Evolutionary conservation across 1,284 basidiomycete species (phyloP).

Genomic region (Ceratobasidium sp.): DNA sequence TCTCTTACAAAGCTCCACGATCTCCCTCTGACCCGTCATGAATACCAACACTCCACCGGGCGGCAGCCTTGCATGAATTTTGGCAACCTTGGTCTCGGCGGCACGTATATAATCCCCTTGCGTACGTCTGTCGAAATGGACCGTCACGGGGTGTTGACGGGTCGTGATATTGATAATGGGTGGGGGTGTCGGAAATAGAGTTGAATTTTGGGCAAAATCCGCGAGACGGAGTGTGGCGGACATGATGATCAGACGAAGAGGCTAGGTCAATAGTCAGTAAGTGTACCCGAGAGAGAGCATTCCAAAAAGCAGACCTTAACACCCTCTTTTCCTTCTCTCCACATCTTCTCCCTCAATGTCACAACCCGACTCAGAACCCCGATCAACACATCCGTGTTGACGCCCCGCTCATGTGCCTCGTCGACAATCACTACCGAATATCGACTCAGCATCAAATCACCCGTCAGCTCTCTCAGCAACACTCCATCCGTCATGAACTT

Average conservation of each 20-base stretch:
- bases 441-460: constrained; percentile 89
- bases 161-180: constrained; percentile 92
- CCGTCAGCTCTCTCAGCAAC: constrained; percentile 90
- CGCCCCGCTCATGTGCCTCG: constrained; percentile 97
- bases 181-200: constrained; percentile 86
- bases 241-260: constrained; percentile 97
- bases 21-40: constrained; percentile 84
- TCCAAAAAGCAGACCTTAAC: constrained; percentile 68
- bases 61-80: constrained; percentile 80
- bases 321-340: constrained; percentile 79
- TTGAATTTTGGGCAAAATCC: constrained; percentile 92
- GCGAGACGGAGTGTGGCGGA: constrained; percentile 95
- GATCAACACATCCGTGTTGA: constrained; percentile 98
- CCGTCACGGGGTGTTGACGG: constrained; percentile 94
- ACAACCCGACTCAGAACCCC: constrained; percentile 95
- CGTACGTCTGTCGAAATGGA: constrained; percentile 94
- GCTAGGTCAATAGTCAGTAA: constrained; percentile 63
- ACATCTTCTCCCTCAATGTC: constrained; percentile 88
- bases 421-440: constrained; percentile 98
- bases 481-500: constrained; percentile 99
- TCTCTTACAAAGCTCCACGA: constrained; percentile 74
- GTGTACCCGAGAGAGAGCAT: no score
- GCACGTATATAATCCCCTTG: constrained; percentile 90
- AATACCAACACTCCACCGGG: constrained; percentile 82
- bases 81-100: constrained; percentile 90